Evolutionary conservation across 129 eudicot genomes (phyloP).

Genomic region (Centella asiatica): DNA sequence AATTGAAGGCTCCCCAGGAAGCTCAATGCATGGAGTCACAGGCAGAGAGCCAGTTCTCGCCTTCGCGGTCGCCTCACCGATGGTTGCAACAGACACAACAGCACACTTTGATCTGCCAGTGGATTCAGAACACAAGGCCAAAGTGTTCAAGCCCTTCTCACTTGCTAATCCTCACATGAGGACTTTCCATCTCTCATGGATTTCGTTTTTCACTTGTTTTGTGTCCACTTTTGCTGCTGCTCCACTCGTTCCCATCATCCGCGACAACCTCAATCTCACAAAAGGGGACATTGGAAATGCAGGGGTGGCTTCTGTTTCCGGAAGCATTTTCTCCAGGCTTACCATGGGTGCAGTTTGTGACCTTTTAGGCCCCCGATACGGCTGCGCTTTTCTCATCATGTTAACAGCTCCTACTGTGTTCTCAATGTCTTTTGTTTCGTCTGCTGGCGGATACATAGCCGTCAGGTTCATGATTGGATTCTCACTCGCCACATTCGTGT

Average conservation of each 20-base stretch:
- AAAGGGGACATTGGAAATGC: constrained; percentile 10
- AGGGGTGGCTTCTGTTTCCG: constrained; percentile 9
- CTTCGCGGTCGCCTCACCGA: neutral
- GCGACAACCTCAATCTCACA: constrained; percentile 1
- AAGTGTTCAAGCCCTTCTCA: constrained; percentile 7
- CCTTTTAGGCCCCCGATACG: constrained; percentile 3
- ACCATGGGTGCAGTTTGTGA: constrained; percentile 9
- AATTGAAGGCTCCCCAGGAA: constrained; percentile 9
- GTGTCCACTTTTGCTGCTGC: constrained; percentile 13
- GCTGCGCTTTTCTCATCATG: constrained; percentile 10
- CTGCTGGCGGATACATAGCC: constrained; percentile 9
- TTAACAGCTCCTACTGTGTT: constrained; percentile 9
- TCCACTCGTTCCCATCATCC: constrained; percentile 5
- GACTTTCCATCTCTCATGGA: constrained; percentile 8
- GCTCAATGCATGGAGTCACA: constrained; percentile 12
- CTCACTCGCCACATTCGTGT: constrained; percentile 5
- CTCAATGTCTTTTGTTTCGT: constrained; percentile 7
- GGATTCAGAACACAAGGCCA: constrained; percentile 10
- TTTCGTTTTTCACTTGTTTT: constrained; percentile 6
- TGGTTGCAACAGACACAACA: neutral
- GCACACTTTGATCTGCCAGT: constrained; percentile 6
- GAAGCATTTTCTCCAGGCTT: constrained; percentile 11
- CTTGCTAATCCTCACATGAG: constrained; percentile 10
- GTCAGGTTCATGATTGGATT: constrained; percentile 12
- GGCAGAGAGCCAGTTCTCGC: constrained; percentile 11